Conservation (phyloP, 1,284 basidiomycete genomes). For the Cerrena zonata region DNA sequence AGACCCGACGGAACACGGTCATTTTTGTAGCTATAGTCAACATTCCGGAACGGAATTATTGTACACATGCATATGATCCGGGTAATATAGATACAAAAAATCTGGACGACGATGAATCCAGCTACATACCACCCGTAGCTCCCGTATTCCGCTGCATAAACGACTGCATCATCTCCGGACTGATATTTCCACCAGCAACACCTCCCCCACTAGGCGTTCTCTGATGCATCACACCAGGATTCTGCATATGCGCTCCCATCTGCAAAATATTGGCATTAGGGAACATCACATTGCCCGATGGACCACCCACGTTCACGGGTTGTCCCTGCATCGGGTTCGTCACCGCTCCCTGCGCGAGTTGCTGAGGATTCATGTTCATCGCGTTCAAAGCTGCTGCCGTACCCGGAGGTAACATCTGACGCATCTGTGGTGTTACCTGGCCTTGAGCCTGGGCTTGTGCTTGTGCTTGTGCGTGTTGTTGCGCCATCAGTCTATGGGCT, state of each 20-base stretch:
- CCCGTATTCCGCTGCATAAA: constrained; percentile 44
- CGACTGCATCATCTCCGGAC: constrained; percentile 54
- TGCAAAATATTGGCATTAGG: background rate
- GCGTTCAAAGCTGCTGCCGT: background rate
- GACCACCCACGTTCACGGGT: constrained; percentile 10
- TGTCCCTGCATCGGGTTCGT: constrained; percentile 5
- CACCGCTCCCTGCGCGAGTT: background rate
- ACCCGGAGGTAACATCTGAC: constrained; percentile 1
- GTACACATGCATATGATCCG: no score
- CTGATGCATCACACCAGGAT: constrained; percentile 16
- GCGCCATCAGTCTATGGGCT: background rate
- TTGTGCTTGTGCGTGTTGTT: background rate
- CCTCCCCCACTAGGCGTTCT: constrained; percentile 22
- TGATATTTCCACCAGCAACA: constrained; percentile 27
- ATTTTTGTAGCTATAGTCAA: no score
- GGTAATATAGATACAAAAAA: no score
- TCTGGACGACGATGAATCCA: background rate
- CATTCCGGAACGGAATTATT: no score
- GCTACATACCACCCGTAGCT: background rate
- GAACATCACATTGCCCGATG: constrained; percentile 2
- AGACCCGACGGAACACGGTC: no score
- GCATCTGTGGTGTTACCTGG: constrained; percentile 16
- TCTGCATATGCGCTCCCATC: background rate
- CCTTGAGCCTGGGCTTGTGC: constrained; percentile 20
- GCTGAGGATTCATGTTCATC: constrained; percentile 3